Percentiles rank a stretch among this genome's conserved stretches.
Conservation (phyloP, 768 basidiomycete species). For the Termitomyces titanicus region DNA sequence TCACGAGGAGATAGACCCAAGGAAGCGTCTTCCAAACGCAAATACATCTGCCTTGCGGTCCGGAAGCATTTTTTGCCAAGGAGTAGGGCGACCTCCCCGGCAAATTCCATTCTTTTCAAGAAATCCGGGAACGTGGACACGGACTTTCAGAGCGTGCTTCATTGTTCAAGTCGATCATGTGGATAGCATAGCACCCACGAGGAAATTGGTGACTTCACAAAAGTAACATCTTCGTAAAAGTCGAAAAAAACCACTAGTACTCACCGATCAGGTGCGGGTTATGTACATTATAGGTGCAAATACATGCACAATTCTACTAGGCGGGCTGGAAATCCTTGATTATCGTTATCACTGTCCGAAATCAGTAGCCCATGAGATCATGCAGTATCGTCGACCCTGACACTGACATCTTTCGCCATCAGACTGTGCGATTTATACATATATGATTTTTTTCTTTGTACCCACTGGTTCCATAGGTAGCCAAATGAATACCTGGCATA, state of each 20-base stretch:
- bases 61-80: slow-evolving; percentile 17
- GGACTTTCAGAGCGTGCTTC: slow-evolving; percentile 1
- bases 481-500: neutral
- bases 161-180: neutral
- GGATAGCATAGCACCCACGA: neutral
- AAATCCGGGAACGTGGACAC: slow-evolving; percentile 6
- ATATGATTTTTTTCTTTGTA: too few species aligned
- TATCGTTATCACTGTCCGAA: neutral
- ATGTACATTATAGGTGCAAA: neutral
- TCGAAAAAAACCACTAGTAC: too few species aligned
- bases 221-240: neutral
- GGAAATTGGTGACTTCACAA: neutral
- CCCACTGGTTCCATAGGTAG: neutral
- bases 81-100: slow-evolving; percentile 25
- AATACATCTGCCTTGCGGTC: slow-evolving; percentile 10
- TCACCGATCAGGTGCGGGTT: neutral
- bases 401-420: neutral
- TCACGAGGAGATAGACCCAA: slow-evolving; percentile 16
- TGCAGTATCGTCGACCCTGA: neutral
- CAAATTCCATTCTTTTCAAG: slow-evolving; percentile 20
- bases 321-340: neutral
- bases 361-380: neutral
- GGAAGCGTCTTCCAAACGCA: slow-evolving; percentile 6
- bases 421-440: too few species aligned
- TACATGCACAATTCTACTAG: too few species aligned